These are phyloP conservation scores for Daldinia vernicosa DNA, from an alignment of 495 filamentous ascomycete species.

Conservation along the genomic window DNA sequence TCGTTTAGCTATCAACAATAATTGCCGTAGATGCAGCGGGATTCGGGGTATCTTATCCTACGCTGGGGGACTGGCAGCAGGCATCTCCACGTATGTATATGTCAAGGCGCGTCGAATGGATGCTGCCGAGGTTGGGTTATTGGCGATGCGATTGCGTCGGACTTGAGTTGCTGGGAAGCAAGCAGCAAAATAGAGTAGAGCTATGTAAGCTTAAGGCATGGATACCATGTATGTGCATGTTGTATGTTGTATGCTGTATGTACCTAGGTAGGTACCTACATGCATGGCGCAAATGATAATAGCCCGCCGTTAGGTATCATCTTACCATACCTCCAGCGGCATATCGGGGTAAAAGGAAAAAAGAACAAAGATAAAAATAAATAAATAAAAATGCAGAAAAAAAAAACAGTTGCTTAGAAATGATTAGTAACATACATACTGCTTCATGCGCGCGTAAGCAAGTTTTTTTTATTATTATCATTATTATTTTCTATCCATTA, in stretches of 20 bases:
- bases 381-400: not conserved
- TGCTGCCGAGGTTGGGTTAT: not conserved
- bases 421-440: not conserved
- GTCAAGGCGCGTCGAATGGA: not conserved
- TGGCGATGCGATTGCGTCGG: slow-evolving; percentile 1
- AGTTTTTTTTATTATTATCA: not conserved
- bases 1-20: not conserved
- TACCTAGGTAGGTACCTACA: too few relatives aligned
- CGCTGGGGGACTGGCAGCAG: not conserved
- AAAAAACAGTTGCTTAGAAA: not conserved
- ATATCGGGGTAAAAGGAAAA: not conserved
- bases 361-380: not conserved
- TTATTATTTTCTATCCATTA: not conserved
- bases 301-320: slow-evolving; percentile 25
- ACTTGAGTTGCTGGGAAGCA: not conserved
- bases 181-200: not conserved
- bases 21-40: not conserved
- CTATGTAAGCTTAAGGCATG: slow-evolving; percentile 2
- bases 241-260: not conserved
- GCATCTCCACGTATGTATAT: not conserved
- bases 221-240: not conserved
- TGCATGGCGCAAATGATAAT: not conserved
- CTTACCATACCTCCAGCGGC: slow-evolving; percentile 25
- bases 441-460: not conserved
- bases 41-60: not conserved